Evolutionary conservation across 129 eudicot species (phyloP).

Genomic region (Saposhnikovia divaricata): DNA sequence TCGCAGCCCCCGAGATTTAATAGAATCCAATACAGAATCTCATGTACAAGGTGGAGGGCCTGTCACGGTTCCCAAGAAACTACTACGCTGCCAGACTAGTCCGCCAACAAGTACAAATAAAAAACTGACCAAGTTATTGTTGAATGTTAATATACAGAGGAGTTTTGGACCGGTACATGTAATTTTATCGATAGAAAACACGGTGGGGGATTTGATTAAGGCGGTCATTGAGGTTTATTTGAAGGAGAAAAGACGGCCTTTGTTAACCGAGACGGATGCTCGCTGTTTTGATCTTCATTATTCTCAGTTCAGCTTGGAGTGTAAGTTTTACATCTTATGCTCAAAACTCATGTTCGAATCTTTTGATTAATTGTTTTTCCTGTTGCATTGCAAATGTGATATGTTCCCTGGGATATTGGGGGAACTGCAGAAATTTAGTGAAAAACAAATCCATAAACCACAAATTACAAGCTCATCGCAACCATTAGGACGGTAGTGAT

Average conservation of each 20-base stretch:
- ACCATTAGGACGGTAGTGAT: too few species aligned
- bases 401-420: too few species aligned
- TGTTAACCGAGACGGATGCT: conserved; percentile 19
- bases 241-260: conserved; percentile 41
- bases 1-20: neutral
- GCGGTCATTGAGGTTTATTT: conserved; percentile 27
- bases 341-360: neutral
- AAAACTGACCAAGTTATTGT: conserved; percentile 22
- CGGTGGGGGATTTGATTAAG: conserved; percentile 32
- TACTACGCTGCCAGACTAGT: neutral
- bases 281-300: conserved; percentile 38
- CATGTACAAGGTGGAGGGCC: neutral
- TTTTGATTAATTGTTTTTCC: neutral
- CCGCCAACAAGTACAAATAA: neutral
- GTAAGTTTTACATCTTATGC: conserved; percentile 6
- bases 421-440: too few species aligned
- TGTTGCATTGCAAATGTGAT: neutral
- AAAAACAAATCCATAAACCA: too few species aligned
- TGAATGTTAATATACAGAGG: conserved; percentile 34
- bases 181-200: conserved; percentile 31
- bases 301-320: conserved; percentile 31
- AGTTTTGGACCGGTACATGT: conserved; percentile 36
- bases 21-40: neutral
- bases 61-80: neutral
- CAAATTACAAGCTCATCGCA: too few species aligned